Conservation (phyloP, 2,329 filamentous ascomycete species). For the Xylariaceae sp. region DNA sequence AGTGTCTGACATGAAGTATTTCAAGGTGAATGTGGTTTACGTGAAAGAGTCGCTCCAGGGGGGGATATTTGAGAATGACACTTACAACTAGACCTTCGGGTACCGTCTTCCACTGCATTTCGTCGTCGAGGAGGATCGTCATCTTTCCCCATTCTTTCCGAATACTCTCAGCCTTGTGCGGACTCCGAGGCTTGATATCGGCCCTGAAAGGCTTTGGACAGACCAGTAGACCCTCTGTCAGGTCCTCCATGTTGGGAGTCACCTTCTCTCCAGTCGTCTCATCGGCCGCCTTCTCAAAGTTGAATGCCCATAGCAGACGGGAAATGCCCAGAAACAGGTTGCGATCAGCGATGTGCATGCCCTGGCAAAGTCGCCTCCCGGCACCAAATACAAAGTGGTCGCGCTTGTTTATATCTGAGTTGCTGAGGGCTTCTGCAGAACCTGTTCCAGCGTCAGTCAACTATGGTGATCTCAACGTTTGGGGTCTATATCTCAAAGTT, state of each 20-base stretch:
- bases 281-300: constrained; percentile 24
- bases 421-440: constrained; percentile 26
- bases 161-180: constrained; percentile 11
- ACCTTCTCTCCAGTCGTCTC: constrained; percentile 9
- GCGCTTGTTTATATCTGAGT: constrained; percentile 23
- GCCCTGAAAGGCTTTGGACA: constrained; percentile 15
- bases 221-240: constrained; percentile 15
- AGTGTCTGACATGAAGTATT: too few relatives aligned
- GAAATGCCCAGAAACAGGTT: constrained; percentile 33
- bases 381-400: constrained; percentile 27
- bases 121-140: constrained; percentile 18
- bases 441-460: too few relatives aligned
- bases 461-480: too few relatives aligned
- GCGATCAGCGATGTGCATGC: constrained; percentile 25
- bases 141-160: constrained; percentile 17
- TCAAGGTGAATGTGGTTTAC: too few relatives aligned
- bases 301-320: constrained; percentile 45
- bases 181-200: constrained; percentile 16
- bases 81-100: constrained; percentile 16
- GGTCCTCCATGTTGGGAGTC: constrained; percentile 13
- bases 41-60: too few relatives aligned
- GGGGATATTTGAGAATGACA: too few relatives aligned
- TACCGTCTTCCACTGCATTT: constrained; percentile 23
- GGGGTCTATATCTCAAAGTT: too few relatives aligned
- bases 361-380: constrained; percentile 44